phyloP scores from a whole-genome alignment of 306 rosid genomes.

The Corylus americana region DNA sequence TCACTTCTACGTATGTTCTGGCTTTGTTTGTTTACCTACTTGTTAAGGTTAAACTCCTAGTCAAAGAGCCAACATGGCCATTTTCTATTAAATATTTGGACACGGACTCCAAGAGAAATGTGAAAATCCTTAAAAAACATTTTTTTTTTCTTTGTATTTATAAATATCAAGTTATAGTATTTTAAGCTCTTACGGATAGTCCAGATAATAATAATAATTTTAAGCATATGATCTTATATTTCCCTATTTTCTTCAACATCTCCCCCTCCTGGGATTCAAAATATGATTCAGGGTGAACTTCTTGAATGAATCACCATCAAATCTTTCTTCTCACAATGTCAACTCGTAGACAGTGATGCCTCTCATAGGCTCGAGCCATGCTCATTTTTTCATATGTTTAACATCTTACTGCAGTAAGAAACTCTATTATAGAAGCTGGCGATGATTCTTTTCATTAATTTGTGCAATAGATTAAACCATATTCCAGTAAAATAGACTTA shows the following conservation, averaged over 20 bases:
- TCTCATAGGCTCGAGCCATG: neutral
- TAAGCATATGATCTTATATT: neutral
- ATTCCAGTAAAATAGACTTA: neutral
- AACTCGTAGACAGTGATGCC: neutral
- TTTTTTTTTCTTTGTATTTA: neutral
- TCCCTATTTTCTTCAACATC: slow-evolving; percentile 1
- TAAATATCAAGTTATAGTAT: neutral
- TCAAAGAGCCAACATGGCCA: neutral
- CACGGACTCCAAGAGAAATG: neutral
- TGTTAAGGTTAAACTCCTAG: no score
- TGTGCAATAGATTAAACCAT: neutral
- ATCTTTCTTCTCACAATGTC: neutral
- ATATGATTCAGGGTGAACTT: neutral
- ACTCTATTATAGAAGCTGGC: neutral
- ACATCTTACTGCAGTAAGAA: neutral
- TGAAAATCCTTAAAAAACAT: neutral
- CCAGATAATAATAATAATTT: neutral
- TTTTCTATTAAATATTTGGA: neutral
- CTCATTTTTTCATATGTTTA: neutral
- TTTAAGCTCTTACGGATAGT: neutral
- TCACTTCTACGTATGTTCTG: no score
- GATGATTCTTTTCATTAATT: neutral
- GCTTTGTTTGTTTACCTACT: no score
- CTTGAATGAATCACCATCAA: neutral
- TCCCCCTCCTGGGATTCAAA: neutral